phyloP scores from a whole-genome alignment of 441 rosid genomes.

The Geranium incanum region DNA sequence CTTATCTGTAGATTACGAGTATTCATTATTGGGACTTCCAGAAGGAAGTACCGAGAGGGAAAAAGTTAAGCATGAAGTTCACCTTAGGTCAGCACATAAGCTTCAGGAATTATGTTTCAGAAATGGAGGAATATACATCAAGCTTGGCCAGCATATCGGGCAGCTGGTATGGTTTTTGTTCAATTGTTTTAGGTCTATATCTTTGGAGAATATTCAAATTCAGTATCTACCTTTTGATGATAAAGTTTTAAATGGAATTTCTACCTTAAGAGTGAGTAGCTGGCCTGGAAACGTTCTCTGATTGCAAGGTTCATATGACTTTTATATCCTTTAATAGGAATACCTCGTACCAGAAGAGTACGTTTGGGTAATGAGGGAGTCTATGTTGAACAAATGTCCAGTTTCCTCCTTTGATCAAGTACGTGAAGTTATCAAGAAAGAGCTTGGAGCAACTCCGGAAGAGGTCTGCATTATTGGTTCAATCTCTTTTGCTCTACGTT shows the following conservation, averaged over 20 bases:
- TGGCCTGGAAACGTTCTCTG: not conserved
- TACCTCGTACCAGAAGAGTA: slow-evolving; percentile 82
- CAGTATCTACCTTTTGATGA: not conserved
- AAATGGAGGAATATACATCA: slow-evolving; percentile 90
- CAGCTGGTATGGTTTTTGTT: slow-evolving; percentile 51
- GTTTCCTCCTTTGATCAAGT: slow-evolving; percentile 93
- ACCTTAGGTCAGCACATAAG: slow-evolving; percentile 75
- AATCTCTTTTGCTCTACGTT: slow-evolving; percentile 10
- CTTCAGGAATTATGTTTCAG: slow-evolving; percentile 84
- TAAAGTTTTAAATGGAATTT: slow-evolving; percentile 6
- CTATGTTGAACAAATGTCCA: slow-evolving; percentile 90
- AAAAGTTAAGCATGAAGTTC: slow-evolving; percentile 72
- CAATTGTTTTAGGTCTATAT: slow-evolving; percentile 9
- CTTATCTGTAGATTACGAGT: slow-evolving; percentile 55
- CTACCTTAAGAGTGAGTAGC: slow-evolving; percentile 5
- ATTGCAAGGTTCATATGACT: slow-evolving; percentile 1
- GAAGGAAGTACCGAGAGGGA: slow-evolving; percentile 69
- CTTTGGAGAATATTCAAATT: not conserved
- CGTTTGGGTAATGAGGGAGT: slow-evolving; percentile 72
- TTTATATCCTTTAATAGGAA: slow-evolving; percentile 40
- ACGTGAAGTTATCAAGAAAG: slow-evolving; percentile 76
- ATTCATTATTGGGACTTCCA: slow-evolving; percentile 66
- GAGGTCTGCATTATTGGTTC: slow-evolving; percentile 40
- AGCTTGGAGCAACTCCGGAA: slow-evolving; percentile 80
- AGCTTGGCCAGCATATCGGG: slow-evolving; percentile 89